phyloP scores from a whole-genome alignment of 306 rosid species.

The Luffa acutangula region DNA sequence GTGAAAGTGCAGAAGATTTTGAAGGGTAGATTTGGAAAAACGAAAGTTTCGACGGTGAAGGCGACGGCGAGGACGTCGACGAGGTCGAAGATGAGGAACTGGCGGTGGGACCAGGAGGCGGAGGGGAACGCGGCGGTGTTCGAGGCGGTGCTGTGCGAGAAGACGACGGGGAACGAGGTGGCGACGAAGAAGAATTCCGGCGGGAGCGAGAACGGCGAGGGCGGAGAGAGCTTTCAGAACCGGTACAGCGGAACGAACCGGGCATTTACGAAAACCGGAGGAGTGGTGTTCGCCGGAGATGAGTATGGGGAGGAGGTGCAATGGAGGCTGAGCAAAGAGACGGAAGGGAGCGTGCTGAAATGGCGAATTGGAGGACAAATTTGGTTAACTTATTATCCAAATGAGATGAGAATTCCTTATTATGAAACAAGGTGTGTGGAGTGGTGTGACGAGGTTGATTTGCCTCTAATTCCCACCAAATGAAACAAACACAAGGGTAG shows the following conservation, averaged over 20 bases:
- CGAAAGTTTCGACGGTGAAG: conserved; percentile 24
- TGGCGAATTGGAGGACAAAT: conserved; percentile 85
- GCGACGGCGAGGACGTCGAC: conserved; percentile 30
- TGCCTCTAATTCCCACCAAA: conserved; percentile 64
- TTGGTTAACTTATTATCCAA: conserved; percentile 64
- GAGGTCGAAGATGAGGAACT: conserved; percentile 29
- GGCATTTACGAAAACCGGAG: conserved; percentile 51
- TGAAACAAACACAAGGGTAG: neutral
- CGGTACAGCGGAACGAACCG: conserved; percentile 33
- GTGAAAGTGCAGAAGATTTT: conserved; percentile 37
- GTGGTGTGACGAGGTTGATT: conserved; percentile 96
- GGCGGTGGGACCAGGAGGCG: conserved; percentile 89
- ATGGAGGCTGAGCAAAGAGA: conserved; percentile 70
- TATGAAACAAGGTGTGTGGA: conserved; percentile 67
- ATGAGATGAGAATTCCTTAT: conserved; percentile 32
- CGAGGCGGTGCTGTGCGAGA: conserved; percentile 55
- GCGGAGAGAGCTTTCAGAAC: conserved; percentile 21
- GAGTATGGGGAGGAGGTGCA: conserved; percentile 62
- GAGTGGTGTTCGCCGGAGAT: conserved; percentile 64
- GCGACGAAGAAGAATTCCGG: conserved; percentile 21
- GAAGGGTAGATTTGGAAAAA: conserved; percentile 42
- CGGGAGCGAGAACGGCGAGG: neutral
- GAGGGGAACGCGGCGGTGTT: conserved; percentile 78
- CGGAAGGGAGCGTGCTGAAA: conserved; percentile 87
- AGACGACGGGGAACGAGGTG: conserved; percentile 48